phyloP scores from a whole-genome alignment of 148 eudicot species.

The Vaccinium corymbosum region DNA sequence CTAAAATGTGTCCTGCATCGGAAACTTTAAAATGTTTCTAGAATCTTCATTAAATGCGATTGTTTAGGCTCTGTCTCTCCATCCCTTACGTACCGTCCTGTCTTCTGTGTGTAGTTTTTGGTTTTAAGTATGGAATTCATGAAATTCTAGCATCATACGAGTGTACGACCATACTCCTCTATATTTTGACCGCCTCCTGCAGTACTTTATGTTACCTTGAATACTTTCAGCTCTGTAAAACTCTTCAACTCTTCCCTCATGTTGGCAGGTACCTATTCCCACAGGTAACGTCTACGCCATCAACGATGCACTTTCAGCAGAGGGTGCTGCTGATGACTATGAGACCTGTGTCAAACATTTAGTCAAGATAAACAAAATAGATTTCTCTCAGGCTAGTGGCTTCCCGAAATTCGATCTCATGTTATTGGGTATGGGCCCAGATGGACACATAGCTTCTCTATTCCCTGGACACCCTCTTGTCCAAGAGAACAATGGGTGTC shows the following conservation, averaged over 20 bases:
- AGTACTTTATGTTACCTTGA: not conserved
- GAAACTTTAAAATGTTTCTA: not conserved
- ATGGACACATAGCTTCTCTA: constrained; percentile 63
- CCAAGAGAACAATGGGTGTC: constrained; percentile 57
- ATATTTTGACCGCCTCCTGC: not conserved
- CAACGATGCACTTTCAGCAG: constrained; percentile 54
- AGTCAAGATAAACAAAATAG: constrained; percentile 29
- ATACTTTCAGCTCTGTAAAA: not conserved
- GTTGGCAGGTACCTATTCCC: constrained; percentile 42
- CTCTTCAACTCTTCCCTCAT: not conserved
- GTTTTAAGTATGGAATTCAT: not conserved
- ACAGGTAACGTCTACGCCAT: constrained; percentile 45
- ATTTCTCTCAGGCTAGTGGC: constrained; percentile 28
- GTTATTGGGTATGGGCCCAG: constrained; percentile 64
- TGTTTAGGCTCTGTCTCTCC: not conserved
- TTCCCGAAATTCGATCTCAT: constrained; percentile 64
- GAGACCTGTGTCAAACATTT: constrained; percentile 44
- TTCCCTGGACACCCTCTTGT: constrained; percentile 55
- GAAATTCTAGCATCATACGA: not conserved
- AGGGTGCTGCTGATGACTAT: constrained; percentile 61
- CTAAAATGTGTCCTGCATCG: not conserved
- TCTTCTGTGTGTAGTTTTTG: not conserved
- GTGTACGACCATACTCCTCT: not conserved
- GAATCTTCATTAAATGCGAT: not conserved
- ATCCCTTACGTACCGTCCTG: not conserved